These are phyloP conservation scores for Euclidium syriacum DNA, from an alignment of 345 rosid species.

Conservation along the genomic window DNA sequence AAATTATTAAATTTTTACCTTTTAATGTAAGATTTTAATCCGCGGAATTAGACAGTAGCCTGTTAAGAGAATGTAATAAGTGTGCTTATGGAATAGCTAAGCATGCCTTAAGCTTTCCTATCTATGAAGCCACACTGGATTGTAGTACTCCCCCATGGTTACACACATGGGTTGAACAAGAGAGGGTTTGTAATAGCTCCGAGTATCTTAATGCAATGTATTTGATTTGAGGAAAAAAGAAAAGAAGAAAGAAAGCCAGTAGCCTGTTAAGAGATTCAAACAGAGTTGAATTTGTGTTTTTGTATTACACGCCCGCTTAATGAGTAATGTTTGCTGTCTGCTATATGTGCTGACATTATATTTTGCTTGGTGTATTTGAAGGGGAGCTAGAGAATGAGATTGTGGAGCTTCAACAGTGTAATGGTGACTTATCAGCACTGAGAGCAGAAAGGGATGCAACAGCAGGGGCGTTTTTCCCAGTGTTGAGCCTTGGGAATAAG, in stretches of 20 bases:
- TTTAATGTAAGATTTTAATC: background rate
- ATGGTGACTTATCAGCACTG: conserved; percentile 59
- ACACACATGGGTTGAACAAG: too few species aligned
- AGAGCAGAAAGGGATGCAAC: conserved; percentile 84
- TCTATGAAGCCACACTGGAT: too few species aligned
- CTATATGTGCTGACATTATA: conserved; percentile 7
- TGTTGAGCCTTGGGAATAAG: conserved; percentile 59
- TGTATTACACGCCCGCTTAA: background rate
- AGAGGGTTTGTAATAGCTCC: too few species aligned
- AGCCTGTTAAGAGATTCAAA: background rate
- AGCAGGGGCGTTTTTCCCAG: conserved; percentile 69
- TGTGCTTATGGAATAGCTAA: too few species aligned
- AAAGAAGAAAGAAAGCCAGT: too few species aligned
- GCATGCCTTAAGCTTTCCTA: too few species aligned
- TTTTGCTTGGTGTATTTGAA: conserved; percentile 34
- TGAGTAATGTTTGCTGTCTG: background rate
- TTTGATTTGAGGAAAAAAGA: too few species aligned
- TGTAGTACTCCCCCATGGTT: too few species aligned
- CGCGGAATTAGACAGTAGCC: background rate
- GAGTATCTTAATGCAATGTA: too few species aligned
- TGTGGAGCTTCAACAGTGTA: conserved; percentile 59
- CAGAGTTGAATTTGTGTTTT: background rate
- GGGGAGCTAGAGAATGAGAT: conserved; percentile 70
- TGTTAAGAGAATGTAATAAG: background rate
- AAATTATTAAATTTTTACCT: background rate